Conservation (phyloP, 2,329 filamentous ascomycete genomes). For the Colletotrichum scovillei region DNA sequence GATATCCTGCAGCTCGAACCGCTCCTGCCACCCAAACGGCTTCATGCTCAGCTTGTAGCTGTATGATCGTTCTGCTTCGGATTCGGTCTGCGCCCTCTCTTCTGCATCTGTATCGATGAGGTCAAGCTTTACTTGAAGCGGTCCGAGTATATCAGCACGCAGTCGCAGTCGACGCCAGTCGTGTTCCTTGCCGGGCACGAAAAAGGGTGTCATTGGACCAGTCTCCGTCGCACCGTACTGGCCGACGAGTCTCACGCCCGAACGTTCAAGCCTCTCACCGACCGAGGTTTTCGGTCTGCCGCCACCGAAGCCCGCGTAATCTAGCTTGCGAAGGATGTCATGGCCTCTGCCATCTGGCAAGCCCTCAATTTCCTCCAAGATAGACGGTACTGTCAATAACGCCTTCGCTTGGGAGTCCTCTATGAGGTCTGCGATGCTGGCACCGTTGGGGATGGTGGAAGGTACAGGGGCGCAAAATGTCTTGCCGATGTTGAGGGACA, state of each 20-base stretch:
- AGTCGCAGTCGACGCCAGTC: conserved; percentile 46
- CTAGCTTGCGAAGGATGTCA: conserved; percentile 29
- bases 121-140: too few relatives aligned
- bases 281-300: conserved; percentile 43
- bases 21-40: not conserved
- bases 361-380: conserved; percentile 46
- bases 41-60: conserved; percentile 32
- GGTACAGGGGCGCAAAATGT: conserved; percentile 40
- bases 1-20: too few relatives aligned
- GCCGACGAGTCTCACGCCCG: conserved; percentile 45
- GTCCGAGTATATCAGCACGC: conserved; percentile 41
- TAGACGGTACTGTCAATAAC: conserved; percentile 48
- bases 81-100: conserved; percentile 8
- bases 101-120: too few relatives aligned
- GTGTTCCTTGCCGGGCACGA: conserved; percentile 44
- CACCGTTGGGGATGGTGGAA: conserved; percentile 41
- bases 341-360: conserved; percentile 13
- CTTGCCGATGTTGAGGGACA: conserved; percentile 44
- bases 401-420: conserved; percentile 38
- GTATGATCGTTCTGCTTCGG: conserved; percentile 37
- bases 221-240: conserved; percentile 50
- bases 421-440: conserved; percentile 41
- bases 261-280: conserved; percentile 39
- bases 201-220: conserved; percentile 47
- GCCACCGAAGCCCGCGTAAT: conserved; percentile 48